A percentile compares a stretch with the other conserved stretches of the same genome.
Conservation (phyloP, 495 filamentous ascomycete species). For the Elaphomyces granulatus region DNA sequence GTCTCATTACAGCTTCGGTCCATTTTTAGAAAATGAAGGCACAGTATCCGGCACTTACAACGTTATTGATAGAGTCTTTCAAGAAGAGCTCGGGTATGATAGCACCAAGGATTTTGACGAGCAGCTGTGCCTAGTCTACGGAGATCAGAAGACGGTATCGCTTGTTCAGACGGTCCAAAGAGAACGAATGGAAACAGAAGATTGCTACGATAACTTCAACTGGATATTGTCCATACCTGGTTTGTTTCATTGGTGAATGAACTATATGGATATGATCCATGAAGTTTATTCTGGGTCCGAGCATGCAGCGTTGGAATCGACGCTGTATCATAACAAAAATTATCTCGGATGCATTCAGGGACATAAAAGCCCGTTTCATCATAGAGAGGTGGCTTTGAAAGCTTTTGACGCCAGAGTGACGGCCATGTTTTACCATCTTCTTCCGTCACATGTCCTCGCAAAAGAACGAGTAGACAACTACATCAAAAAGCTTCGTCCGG, state of each 20-base stretch:
- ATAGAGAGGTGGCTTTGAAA: constrained; percentile 5
- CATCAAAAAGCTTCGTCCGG: constrained; percentile 1
- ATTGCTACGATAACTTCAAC: constrained; percentile 6
- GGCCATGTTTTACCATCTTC: constrained; percentile 3
- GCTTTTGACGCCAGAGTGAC: constrained; percentile 4
- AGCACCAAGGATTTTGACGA: constrained; percentile 5
- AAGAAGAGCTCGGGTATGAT: not conserved
- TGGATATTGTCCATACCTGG: too few species aligned
- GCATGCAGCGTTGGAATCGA: constrained; percentile 7
- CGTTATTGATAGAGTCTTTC: constrained; percentile 6
- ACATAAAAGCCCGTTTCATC: constrained; percentile 4
- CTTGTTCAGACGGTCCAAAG: constrained; percentile 5
- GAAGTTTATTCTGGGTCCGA: constrained; percentile 5
- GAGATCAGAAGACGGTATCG: constrained; percentile 6
- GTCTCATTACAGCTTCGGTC: not conserved
- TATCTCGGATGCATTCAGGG: constrained; percentile 5
- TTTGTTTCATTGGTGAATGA: constrained; percentile 8
- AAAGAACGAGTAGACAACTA: constrained; percentile 3
- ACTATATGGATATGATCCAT: constrained; percentile 5
- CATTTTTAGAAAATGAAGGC: constrained; percentile 4
- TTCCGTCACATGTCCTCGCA: not conserved
- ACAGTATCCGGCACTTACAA: constrained; percentile 4
- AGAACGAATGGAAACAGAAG: constrained; percentile 2
- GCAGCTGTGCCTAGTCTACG: constrained; percentile 5
- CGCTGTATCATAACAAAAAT: constrained; percentile 7